These are phyloP conservation scores for Phytophthora pistaciae DNA, from an alignment of 352 stramenopile genomes.

Conservation along the genomic window DNA sequence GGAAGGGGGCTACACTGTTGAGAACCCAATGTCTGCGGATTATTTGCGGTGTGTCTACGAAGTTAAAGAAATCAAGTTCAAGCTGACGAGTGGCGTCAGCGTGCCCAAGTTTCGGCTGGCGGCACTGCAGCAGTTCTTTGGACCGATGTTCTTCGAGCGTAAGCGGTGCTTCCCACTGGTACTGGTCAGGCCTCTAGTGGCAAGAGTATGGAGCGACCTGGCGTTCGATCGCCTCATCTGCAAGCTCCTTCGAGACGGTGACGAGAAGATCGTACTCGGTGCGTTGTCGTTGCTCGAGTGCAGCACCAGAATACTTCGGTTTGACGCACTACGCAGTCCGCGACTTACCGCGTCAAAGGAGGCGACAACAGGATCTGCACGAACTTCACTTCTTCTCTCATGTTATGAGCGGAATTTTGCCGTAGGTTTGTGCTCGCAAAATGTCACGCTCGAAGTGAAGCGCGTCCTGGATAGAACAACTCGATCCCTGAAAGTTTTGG, in stretches of 20 bases:
- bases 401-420: slow-evolving; percentile 23
- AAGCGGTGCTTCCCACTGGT: slow-evolving; percentile 36
- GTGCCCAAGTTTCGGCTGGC: slow-evolving; percentile 53
- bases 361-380: not conserved
- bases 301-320: slow-evolving; percentile 49
- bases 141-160: slow-evolving; percentile 38
- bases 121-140: slow-evolving; percentile 49
- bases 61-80: slow-evolving; percentile 57
- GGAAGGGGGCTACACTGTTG: not conserved
- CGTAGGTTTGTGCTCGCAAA: slow-evolving; percentile 28
- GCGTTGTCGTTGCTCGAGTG: slow-evolving; percentile 49
- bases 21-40: slow-evolving; percentile 4
- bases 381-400: slow-evolving; percentile 1
- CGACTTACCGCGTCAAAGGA: not conserved
- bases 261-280: slow-evolving; percentile 46
- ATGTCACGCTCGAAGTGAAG: slow-evolving; percentile 27
- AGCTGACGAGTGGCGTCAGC: slow-evolving; percentile 37
- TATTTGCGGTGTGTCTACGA: slow-evolving; percentile 37
- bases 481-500: slow-evolving; percentile 40
- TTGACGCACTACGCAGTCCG: slow-evolving; percentile 11
- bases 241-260: slow-evolving; percentile 41
- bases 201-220: slow-evolving; percentile 42
- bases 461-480: slow-evolving; percentile 30
- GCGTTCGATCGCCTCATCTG: slow-evolving; percentile 33
- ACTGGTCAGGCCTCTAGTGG: slow-evolving; percentile 27